Conservation (phyloP, 495 filamentous ascomycete genomes). For the Hypoxylon lenormandii region DNA sequence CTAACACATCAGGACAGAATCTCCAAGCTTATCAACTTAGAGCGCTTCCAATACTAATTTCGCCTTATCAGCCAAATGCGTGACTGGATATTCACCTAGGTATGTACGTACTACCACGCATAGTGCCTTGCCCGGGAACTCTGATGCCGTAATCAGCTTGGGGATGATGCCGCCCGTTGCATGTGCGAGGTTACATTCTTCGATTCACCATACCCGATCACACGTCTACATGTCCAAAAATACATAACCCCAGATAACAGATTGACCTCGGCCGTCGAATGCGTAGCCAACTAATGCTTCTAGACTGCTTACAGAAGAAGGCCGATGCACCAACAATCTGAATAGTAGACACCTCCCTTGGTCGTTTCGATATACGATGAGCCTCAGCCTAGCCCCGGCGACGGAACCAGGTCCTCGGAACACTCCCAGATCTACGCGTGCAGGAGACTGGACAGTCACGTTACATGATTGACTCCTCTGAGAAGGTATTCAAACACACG, state of each 20-base stretch:
- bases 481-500: no score
- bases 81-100: neutral
- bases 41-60: neutral
- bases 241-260: constrained; percentile 6
- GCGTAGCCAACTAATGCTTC: neutral
- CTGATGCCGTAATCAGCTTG: neutral
- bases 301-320: neutral
- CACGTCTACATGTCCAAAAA: constrained; percentile 15
- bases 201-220: constrained; percentile 9
- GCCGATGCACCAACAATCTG: no score
- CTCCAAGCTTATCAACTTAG: no score
- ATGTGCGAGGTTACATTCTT: constrained; percentile 32
- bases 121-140: constrained; percentile 1
- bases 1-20: no score
- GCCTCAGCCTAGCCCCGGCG: no score
- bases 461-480: no score
- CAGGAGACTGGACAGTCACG: no score
- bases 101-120: neutral
- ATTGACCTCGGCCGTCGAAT: neutral
- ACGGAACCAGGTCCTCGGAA: no score
- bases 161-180: neutral
- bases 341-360: no score
- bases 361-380: no score
- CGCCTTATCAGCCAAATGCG: neutral
- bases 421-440: no score